phyloP scores from a whole-genome alignment of 306 rosid species.

The Glycine tomentella region DNA sequence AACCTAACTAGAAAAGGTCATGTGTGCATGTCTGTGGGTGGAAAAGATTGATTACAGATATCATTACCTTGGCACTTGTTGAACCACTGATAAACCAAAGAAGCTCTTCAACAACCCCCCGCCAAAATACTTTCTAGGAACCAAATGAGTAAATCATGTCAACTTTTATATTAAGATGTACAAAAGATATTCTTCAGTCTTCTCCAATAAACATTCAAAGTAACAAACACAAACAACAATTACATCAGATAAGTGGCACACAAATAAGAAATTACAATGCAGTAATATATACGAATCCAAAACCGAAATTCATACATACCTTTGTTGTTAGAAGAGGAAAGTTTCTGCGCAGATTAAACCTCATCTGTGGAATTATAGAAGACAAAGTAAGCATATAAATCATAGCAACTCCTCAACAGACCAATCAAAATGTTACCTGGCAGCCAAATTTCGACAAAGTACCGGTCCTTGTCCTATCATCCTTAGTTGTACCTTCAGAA shows the following conservation, averaged over 20 bases:
- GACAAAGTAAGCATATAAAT: slow-evolving; percentile 38
- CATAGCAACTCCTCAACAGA: slow-evolving; percentile 38
- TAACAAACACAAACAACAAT: background rate
- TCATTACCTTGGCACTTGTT: slow-evolving; percentile 88
- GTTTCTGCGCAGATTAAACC: slow-evolving; percentile 82
- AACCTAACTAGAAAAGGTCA: too few species aligned
- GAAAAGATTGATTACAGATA: slow-evolving; percentile 12
- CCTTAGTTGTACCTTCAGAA: slow-evolving; percentile 80
- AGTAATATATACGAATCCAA: slow-evolving; percentile 27
- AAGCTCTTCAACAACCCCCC: slow-evolving; percentile 97
- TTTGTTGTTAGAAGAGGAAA: slow-evolving; percentile 97
- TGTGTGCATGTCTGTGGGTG: too few species aligned
- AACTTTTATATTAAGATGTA: too few species aligned
- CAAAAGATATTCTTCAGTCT: too few species aligned
- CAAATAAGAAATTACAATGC: slow-evolving; percentile 22
- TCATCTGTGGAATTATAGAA: slow-evolving; percentile 64
- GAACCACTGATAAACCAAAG: slow-evolving; percentile 99
- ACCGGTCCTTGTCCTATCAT: slow-evolving; percentile 97
- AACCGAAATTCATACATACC: slow-evolving; percentile 58
- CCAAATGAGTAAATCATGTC: slow-evolving; percentile 14
- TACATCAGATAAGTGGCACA: slow-evolving; percentile 33
- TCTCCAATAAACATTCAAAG: too few species aligned
- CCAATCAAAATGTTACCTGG: slow-evolving; percentile 68
- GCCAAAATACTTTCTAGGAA: slow-evolving; percentile 95
- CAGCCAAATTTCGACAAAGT: slow-evolving; percentile 91